Conservation (phyloP, 2,329 filamentous ascomycete genomes). For the Sporothrix pallida region DNA sequence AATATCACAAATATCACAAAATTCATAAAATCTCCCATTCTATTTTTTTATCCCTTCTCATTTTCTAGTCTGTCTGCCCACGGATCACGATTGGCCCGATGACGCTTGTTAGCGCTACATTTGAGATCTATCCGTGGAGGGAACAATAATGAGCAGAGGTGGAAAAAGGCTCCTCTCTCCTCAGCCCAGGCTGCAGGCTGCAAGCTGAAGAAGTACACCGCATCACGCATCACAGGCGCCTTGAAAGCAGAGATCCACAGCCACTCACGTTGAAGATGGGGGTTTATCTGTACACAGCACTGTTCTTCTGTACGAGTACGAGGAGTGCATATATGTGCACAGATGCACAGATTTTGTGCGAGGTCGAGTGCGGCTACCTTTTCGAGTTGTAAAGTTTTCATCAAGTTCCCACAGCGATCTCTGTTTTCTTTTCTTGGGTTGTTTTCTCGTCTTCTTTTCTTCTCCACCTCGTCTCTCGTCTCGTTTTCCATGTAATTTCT, state of each 20-base stretch:
- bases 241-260: too few species aligned
- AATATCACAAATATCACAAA: neutral
- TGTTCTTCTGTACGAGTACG: too few species aligned
- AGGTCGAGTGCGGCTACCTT: too few species aligned
- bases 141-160: too few species aligned
- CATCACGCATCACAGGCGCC: too few species aligned
- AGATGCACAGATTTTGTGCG: too few species aligned
- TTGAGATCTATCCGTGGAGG: slow-evolving; percentile 14
- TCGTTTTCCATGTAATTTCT: neutral
- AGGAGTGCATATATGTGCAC: too few species aligned
- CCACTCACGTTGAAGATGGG: too few species aligned
- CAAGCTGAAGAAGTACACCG: too few species aligned
- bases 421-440: neutral
- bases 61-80: neutral
- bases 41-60: neutral
- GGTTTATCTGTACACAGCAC: too few species aligned
- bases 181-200: too few species aligned
- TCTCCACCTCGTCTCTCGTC: neutral
- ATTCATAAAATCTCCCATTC: neutral
- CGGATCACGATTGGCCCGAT: slow-evolving; percentile 26
- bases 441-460: neutral
- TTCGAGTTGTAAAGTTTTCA: too few species aligned
- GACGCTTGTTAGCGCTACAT: slow-evolving; percentile 27
- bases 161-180: neutral
- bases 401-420: neutral